phyloP scores from a whole-genome alignment of 1,284 basidiomycete genomes.

The Melanopsichium pennsylvanicum region DNA sequence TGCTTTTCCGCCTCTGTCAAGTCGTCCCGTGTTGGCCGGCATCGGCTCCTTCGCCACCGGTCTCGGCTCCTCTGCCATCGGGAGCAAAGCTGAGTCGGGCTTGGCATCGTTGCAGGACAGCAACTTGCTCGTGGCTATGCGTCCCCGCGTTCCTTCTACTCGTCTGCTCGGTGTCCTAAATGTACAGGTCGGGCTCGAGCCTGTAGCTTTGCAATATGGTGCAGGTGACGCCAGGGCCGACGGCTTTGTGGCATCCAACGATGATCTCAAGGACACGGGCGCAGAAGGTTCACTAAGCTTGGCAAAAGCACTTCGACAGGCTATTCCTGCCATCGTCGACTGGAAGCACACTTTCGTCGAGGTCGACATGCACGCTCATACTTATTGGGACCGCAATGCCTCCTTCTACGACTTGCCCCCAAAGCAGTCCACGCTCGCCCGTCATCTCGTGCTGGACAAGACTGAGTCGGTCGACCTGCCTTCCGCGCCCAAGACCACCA shows the following conservation, averaged over 20 bases:
- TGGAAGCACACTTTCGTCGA: slow-evolving; percentile 34
- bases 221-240: slow-evolving; percentile 18
- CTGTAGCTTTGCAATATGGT: slow-evolving; percentile 38
- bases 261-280: slow-evolving; percentile 25
- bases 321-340: slow-evolving; percentile 36
- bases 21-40: not conserved
- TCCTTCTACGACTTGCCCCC: slow-evolving; percentile 38
- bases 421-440: slow-evolving; percentile 24
- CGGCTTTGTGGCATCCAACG: slow-evolving; percentile 30
- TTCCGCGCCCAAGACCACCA: slow-evolving; percentile 4
- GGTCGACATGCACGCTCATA: slow-evolving; percentile 14
- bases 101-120: not conserved
- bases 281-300: slow-evolving; percentile 21
- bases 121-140: not conserved
- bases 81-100: slow-evolving; percentile 2
- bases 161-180: slow-evolving; percentile 28
- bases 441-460: slow-evolving; percentile 30
- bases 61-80: too few species aligned
- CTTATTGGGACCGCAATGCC: slow-evolving; percentile 40
- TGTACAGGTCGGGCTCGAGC: slow-evolving; percentile 38
- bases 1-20: not conserved
- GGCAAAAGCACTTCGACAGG: slow-evolving; percentile 19
- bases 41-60: not conserved
- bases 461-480: slow-evolving; percentile 25
- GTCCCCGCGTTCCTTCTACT: slow-evolving; percentile 6